A percentile compares a stretch with the other conserved stretches of the same genome.
Conservation (phyloP, 2,329 filamentous ascomycete species). For the Plectosphaerella cucumerina region DNA sequence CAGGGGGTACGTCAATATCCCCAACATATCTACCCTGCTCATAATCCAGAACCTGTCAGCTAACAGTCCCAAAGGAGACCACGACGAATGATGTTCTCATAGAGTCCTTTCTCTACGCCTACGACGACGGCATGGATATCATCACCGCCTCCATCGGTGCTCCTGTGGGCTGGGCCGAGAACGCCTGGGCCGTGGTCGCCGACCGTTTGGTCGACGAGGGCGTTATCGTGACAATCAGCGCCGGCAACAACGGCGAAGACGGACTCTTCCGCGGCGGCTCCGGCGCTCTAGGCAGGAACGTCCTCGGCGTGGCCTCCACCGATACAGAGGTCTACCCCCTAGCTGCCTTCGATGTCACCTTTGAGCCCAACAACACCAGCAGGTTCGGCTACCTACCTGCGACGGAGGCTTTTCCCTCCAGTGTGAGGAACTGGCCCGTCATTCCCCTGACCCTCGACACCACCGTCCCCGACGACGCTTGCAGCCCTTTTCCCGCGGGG, state of each 20-base stretch:
- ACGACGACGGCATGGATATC: conserved; percentile 18
- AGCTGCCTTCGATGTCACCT: too few relatives aligned
- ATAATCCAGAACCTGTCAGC: too few relatives aligned
- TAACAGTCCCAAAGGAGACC: neutral
- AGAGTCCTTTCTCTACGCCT: conserved; percentile 1
- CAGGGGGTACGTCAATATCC: neutral
- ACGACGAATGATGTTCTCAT: conserved; percentile 10
- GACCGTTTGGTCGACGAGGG: conserved; percentile 35
- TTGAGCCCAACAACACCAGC: too few relatives aligned
- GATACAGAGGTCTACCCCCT: neutral
- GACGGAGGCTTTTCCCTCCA: too few relatives aligned
- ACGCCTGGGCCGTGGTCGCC: conserved; percentile 32
- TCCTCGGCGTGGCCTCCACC: conserved; percentile 39
- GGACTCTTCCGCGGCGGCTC: conserved; percentile 33
- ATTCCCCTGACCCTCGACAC: conserved; percentile 19
- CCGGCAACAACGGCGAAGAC: conserved; percentile 33
- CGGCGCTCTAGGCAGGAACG: conserved; percentile 34
- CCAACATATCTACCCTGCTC: too few relatives aligned
- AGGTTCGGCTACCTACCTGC: too few relatives aligned
- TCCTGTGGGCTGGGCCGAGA: conserved; percentile 21
- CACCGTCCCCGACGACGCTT: conserved; percentile 17
- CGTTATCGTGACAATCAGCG: conserved; percentile 33
- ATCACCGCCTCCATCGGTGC: conserved; percentile 19
- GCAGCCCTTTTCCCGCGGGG: conserved; percentile 15
- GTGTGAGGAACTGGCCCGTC: too few relatives aligned